phyloP scores from a whole-genome alignment of 1,139 yeast species.

The Torulaspora pretoriensis region DNA sequence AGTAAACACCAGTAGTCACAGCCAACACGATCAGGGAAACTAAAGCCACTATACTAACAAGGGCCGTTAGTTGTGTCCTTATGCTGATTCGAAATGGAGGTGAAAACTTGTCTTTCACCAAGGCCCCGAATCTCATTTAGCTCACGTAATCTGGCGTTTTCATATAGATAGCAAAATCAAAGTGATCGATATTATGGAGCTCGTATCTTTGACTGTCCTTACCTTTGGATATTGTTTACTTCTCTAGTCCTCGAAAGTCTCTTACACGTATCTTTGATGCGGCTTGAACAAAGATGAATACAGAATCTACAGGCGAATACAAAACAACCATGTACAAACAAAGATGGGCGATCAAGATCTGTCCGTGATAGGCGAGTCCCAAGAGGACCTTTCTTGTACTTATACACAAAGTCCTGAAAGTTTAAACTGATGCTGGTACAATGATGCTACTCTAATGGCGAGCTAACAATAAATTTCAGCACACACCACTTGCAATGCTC shows the following conservation, averaged over 20 bases:
- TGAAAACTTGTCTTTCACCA: constrained; percentile 15
- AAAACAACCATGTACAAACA: too few species aligned
- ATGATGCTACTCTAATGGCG: too few species aligned
- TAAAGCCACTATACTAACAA: constrained; percentile 72
- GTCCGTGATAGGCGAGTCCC: too few species aligned
- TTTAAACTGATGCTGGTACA: too few species aligned
- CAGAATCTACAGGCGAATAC: too few species aligned
- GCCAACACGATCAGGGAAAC: constrained; percentile 74
- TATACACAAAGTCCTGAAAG: too few species aligned
- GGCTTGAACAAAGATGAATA: not conserved
- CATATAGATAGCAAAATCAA: not conserved
- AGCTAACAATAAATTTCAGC: too few species aligned
- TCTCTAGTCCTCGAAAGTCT: not conserved
- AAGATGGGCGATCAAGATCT: too few species aligned
- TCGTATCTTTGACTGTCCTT: too few species aligned
- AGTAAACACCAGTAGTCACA: constrained; percentile 75
- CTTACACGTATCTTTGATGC: not conserved
- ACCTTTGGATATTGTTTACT: too few species aligned
- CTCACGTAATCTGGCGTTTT: not conserved
- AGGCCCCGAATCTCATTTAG: constrained; percentile 1
- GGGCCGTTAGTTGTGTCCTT: constrained; percentile 67
- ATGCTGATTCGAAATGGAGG: constrained; percentile 40
- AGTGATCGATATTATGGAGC: not conserved
- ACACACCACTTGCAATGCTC: too few species aligned
- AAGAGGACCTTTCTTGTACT: too few species aligned